Evolutionary conservation across 2,329 filamentous ascomycete genomes (phyloP).

Genomic region (Penicillium corylophilum): DNA sequence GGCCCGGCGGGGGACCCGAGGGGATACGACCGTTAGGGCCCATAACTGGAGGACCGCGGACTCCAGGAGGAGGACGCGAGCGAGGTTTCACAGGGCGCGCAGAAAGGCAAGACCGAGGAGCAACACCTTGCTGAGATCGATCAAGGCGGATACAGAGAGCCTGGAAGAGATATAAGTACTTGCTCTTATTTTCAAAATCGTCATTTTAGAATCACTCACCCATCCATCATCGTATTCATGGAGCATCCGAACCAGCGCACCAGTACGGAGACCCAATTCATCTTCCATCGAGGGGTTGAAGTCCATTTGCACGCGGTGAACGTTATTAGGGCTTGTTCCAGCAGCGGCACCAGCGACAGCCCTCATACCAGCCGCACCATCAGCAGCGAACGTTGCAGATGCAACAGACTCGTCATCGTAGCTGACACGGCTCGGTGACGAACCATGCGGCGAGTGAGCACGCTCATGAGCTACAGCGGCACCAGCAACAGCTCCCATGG

Average conservation of each 20-base stretch:
- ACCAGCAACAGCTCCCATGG: slow-evolving; percentile 42
- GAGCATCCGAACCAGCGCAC: slow-evolving; percentile 81
- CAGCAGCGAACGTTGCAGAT: slow-evolving; percentile 13
- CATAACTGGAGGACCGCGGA: slow-evolving; percentile 34
- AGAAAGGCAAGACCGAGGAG: slow-evolving; percentile 89
- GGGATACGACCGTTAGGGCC: slow-evolving; percentile 34
- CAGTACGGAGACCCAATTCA: slow-evolving; percentile 77
- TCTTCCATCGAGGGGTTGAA: slow-evolving; percentile 92
- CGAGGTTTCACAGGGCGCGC: slow-evolving; percentile 88
- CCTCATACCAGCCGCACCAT: slow-evolving; percentile 6
- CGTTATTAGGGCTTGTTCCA: slow-evolving; percentile 58
- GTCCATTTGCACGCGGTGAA: slow-evolving; percentile 91
- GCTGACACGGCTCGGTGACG: slow-evolving; percentile 26
- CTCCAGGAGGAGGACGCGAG: slow-evolving; percentile 43
- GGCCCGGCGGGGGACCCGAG: slow-evolving; percentile 32
- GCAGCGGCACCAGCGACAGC: slow-evolving; percentile 23
- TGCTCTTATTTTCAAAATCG: background rate
- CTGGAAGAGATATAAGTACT: slow-evolving; percentile 47
- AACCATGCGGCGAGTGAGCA: slow-evolving; percentile 21
- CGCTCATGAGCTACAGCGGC: slow-evolving; percentile 33
- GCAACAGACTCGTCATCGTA: slow-evolving; percentile 21
- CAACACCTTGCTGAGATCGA: slow-evolving; percentile 87
- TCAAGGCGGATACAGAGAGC: slow-evolving; percentile 90
- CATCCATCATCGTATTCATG: slow-evolving; percentile 99
- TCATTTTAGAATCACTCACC: slow-evolving; percentile 59